phyloP scores from a whole-genome alignment of 192 early-diverging fungal species.

The Podila clonocystis region DNA sequence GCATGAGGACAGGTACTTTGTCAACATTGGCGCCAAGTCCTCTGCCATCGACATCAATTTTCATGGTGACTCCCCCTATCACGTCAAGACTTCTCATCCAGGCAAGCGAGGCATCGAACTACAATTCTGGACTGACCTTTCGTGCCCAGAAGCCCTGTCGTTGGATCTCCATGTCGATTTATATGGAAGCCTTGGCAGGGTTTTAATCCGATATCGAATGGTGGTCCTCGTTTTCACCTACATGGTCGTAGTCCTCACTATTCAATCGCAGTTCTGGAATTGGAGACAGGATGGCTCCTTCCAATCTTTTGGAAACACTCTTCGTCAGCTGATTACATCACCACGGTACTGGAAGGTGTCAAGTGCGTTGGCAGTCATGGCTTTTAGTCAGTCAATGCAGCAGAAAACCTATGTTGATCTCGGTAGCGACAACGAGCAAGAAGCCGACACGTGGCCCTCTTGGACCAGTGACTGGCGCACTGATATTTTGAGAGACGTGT shows the following conservation, averaged over 20 bases:
- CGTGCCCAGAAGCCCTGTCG: constrained; percentile 52
- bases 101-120: constrained; percentile 55
- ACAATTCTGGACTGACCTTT: constrained; percentile 65
- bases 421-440: constrained; percentile 15
- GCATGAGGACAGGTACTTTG: constrained; percentile 64
- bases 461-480: constrained; percentile 10
- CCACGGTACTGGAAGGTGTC: constrained; percentile 48
- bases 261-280: constrained; percentile 56
- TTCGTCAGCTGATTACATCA: constrained; percentile 14
- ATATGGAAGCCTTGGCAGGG: constrained; percentile 75
- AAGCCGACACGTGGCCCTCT: constrained; percentile 9
- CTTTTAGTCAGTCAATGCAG: constrained; percentile 48
- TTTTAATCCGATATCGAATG: constrained; percentile 77
- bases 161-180: constrained; percentile 66
- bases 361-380: constrained; percentile 31
- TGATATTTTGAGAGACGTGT: constrained; percentile 37
- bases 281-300: constrained; percentile 34
- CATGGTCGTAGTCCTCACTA: constrained; percentile 66
- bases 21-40: constrained; percentile 44
- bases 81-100: constrained; percentile 13
- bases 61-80: constrained; percentile 62
- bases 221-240: constrained; percentile 74
- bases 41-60: constrained; percentile 55
- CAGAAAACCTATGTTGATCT: constrained; percentile 27
- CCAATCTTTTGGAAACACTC: constrained; percentile 16